phyloP scores from a whole-genome alignment of 441 rosid species.

The Gossypium aridum region DNA sequence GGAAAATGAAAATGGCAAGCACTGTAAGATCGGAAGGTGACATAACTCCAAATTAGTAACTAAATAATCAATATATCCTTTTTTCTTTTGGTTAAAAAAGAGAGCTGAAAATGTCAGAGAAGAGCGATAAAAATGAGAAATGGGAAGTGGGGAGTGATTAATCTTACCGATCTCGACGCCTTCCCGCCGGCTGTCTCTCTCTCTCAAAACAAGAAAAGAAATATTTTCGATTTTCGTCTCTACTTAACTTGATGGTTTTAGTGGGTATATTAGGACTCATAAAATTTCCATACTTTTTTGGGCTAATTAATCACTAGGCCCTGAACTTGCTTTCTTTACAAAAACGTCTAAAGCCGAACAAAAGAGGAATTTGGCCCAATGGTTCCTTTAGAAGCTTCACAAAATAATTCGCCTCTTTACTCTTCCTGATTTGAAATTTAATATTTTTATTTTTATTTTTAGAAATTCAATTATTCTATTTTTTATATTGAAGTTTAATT shows the following conservation, averaged over 20 bases:
- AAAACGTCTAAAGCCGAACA: not conserved
- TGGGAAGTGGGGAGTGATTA: constrained; percentile 4
- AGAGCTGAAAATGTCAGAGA: not conserved
- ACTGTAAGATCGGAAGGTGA: not conserved
- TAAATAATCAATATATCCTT: not conserved
- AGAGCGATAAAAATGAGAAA: not conserved
- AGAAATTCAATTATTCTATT: no score
- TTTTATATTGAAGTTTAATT: no score
- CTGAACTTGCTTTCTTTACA: not conserved
- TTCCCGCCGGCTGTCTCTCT: constrained; percentile 34
- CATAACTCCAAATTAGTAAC: not conserved
- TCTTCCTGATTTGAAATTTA: no score
- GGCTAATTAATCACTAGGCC: not conserved
- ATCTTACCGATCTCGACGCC: constrained; percentile 32
- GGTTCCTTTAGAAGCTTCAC: not conserved
- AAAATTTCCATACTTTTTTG: not conserved
- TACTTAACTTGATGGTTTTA: not conserved
- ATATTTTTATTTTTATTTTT: no score
- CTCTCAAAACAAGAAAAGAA: no score
- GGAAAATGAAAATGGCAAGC: not conserved
- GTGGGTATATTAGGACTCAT: no score
- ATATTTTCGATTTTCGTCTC: not conserved
- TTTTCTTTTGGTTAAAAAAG: not conserved
- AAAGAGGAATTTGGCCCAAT: not conserved
- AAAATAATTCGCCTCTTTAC: no score